phyloP scores from a whole-genome alignment of 345 rosid genomes.

The Atalantia buxifolia region DNA sequence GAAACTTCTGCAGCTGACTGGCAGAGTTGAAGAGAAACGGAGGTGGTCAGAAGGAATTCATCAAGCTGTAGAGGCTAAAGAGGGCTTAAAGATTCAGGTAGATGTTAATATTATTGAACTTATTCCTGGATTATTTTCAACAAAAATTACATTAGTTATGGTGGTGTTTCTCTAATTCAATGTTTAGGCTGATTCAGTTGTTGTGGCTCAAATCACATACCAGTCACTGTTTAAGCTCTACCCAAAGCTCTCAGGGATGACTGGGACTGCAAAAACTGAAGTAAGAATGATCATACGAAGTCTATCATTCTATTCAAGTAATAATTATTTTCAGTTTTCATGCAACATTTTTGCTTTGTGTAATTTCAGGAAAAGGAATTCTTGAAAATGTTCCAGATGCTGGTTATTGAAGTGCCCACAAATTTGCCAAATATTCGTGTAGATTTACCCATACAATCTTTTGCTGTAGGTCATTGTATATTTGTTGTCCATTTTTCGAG shows the following conservation, averaged over 20 bases:
- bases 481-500: background rate
- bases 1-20: constrained; percentile 64
- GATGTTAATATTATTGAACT: constrained; percentile 12
- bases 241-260: constrained; percentile 97
- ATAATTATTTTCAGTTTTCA: background rate
- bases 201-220: constrained; percentile 95
- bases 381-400: constrained; percentile 86
- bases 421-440: constrained; percentile 84
- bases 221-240: constrained; percentile 96
- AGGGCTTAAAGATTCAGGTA: constrained; percentile 88
- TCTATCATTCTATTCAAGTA: background rate
- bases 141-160: background rate
- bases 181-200: constrained; percentile 88
- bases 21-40: constrained; percentile 96
- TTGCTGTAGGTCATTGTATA: constrained; percentile 59
- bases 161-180: constrained; percentile 7
- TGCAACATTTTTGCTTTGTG: background rate
- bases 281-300: constrained; percentile 33
- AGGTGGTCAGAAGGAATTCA: constrained; percentile 99
- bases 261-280: constrained; percentile 99
- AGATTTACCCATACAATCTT: constrained; percentile 92
- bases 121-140: constrained; percentile 2
- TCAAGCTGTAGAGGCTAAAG: constrained; percentile 98
- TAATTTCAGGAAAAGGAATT: constrained; percentile 81
- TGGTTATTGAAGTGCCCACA: constrained; percentile 93